Base-by-base conservation (phyloP, 768 basidiomycete genomes). In the Porpolomopsis calyptriformis region DNA sequence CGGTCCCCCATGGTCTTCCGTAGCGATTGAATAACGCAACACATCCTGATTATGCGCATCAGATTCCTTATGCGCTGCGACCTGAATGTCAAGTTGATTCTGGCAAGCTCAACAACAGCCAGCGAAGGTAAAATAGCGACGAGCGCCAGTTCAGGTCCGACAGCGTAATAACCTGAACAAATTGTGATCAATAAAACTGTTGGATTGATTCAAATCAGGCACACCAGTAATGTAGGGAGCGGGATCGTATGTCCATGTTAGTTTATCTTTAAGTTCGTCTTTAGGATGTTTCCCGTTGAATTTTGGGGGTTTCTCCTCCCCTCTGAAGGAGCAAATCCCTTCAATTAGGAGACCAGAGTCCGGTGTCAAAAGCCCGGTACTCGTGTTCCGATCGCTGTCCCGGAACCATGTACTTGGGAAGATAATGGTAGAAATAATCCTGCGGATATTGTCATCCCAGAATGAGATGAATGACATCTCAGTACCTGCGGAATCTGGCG, bases 181-280 rank as follows among this genome's bases (percentile, higher is more conserved):
- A 22, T 18, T 11, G 36, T 8, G 34, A 45, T 31, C 36, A 25
- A 24, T 5, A n/a, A n/a, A 12, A 45, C 8, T 23, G 16, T n/a
- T 16, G 29, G 18, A 36, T n/a, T 4, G 12, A 18, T 9, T 22
- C 27, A 23, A 25, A 31, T 4, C 10, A 5, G 18, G 5, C 44
- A 20, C 4, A 29, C 47, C 47, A 6, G 45, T 12, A 34, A 48
- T 27, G 29, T 48, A 48, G 11, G 42, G 47, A 14, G 47, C 47
- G 18, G 47, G 41, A 22, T 43, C 42, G 45, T 48, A 48, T 6
- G 19, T 18, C 47, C 47, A 48, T 23, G 22, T 27, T 22, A 39
- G 14, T 31, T 47, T 47, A 9, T 47, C 16, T 9, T 23, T 20
- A 41, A 47, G 46, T 26, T 47, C 46, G 6, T 47, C 46, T 40